phyloP scores from a whole-genome alignment of 2,329 filamentous ascomycete genomes.

The Fusarium sp. region DNA sequence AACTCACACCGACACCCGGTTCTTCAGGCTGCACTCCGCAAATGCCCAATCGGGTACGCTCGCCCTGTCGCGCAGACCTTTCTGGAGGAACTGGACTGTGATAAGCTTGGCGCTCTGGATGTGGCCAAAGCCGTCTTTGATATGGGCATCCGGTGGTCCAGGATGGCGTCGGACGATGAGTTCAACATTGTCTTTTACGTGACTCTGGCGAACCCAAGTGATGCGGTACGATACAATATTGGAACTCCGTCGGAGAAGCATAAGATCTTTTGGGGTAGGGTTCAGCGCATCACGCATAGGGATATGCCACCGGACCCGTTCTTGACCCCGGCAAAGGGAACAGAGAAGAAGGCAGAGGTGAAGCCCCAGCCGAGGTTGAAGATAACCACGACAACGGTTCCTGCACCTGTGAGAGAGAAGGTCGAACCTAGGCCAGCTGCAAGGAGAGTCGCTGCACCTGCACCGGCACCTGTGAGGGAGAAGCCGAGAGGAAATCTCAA shows the following conservation, averaged over 20 bases:
- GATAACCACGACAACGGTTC: neutral
- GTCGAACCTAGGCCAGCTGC: neutral
- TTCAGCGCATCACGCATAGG: conserved; percentile 19
- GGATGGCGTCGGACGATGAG: conserved; percentile 26
- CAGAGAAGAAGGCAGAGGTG: neutral
- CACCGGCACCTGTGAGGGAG: conserved; percentile 4
- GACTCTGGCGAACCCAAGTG: neutral
- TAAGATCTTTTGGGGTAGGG: conserved; percentile 27
- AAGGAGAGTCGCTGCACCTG: neutral
- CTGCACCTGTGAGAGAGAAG: neutral
- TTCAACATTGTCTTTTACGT: conserved; percentile 30
- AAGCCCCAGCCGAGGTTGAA: neutral
- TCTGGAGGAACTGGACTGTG: conserved; percentile 22
- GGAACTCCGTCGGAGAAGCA: conserved; percentile 1
- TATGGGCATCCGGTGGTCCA: conserved; percentile 28
- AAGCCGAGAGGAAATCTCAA: conserved; percentile 19
- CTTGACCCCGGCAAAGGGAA: neutral
- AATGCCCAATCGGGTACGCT: neutral
- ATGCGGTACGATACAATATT: conserved; percentile 15
- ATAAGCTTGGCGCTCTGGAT: conserved; percentile 3
- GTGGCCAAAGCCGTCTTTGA: conserved; percentile 31
- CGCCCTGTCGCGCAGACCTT: conserved; percentile 26
- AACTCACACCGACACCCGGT: conserved; percentile 18
- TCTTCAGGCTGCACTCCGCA: conserved; percentile 8
- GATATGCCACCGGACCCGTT: conserved; percentile 23